These are phyloP conservation scores for Apiospora sp. DNA, from an alignment of 2,329 filamentous ascomycete species.

Conservation along the genomic window DNA sequence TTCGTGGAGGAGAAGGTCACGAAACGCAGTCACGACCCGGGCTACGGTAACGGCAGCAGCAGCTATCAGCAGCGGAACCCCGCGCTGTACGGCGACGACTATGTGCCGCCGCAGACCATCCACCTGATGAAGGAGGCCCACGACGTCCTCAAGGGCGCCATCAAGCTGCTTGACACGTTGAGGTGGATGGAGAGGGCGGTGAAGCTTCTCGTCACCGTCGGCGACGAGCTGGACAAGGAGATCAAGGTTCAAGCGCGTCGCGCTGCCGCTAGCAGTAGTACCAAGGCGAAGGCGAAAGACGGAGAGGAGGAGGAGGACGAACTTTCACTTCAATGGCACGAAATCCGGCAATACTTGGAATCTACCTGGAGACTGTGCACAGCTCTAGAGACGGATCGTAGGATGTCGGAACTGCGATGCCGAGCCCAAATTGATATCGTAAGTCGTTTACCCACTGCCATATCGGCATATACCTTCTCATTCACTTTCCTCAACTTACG, in stretches of 20 bases:
- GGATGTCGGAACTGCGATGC: slow-evolving; percentile 55
- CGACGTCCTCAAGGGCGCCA: slow-evolving; percentile 53
- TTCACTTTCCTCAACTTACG: too few relatives aligned
- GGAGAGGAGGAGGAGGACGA: slow-evolving; percentile 36
- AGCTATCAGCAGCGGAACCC: neutral
- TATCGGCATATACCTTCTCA: too few relatives aligned
- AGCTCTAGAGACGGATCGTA: slow-evolving; percentile 53
- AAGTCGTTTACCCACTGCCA: slow-evolving; percentile 31
- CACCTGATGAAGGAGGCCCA: slow-evolving; percentile 57
- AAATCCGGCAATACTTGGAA: slow-evolving; percentile 56
- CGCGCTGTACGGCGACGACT: slow-evolving; percentile 39
- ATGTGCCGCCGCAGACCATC: slow-evolving; percentile 53
- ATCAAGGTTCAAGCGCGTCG: slow-evolving; percentile 35
- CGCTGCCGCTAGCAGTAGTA: slow-evolving; percentile 27
- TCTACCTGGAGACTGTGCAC: slow-evolving; percentile 52
- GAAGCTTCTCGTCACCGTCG: slow-evolving; percentile 52
- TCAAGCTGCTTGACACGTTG: slow-evolving; percentile 55
- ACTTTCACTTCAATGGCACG: slow-evolving; percentile 52
- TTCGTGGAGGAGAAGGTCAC: slow-evolving; percentile 38
- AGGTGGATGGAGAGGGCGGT: slow-evolving; percentile 57
- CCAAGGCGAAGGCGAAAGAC: slow-evolving; percentile 24
- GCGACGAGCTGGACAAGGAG: slow-evolving; percentile 50
- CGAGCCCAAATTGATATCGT: slow-evolving; percentile 57
- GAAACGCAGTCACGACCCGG: slow-evolving; percentile 4
- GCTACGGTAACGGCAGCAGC: neutral